A percentile compares a stretch with the other conserved stretches of the same genome.
Conservation (phyloP, 805 yeast genomes). For the Maudiozyma serrabonitensis region DNA sequence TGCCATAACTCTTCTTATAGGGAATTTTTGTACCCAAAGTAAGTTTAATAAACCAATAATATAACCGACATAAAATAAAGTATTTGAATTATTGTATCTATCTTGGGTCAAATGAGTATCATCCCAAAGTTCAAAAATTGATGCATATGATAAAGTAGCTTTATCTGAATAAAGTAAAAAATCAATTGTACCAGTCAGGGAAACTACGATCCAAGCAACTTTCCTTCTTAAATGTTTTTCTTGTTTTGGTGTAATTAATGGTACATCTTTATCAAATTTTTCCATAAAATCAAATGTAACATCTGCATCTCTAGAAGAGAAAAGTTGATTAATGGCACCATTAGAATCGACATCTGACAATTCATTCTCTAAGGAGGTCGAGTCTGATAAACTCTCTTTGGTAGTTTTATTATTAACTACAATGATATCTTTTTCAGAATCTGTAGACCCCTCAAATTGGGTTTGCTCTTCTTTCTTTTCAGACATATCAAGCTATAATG, state of each 20-base stretch:
- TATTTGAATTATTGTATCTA: constrained; percentile 39
- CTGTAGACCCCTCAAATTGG: too few species aligned
- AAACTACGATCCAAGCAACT: constrained; percentile 30
- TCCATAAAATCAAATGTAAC: constrained; percentile 32
- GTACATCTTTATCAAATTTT: constrained; percentile 26
- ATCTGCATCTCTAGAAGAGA: constrained; percentile 33
- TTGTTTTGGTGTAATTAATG: constrained; percentile 35
- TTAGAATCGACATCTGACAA: neutral
- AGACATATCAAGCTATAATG: too few species aligned
- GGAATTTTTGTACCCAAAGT: constrained; percentile 36
- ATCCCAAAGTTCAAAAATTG: constrained; percentile 39
- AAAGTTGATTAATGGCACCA: constrained; percentile 9
- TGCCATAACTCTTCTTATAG: constrained; percentile 33
- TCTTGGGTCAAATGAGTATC: constrained; percentile 37
- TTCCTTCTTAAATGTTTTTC: constrained; percentile 33
- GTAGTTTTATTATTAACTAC: too few species aligned
- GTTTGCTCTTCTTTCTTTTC: too few species aligned
- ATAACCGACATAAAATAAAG: constrained; percentile 46
- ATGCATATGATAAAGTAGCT: constrained; percentile 40
- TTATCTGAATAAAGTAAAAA: constrained; percentile 42
- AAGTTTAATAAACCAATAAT: constrained; percentile 35
- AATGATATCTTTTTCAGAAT: too few species aligned
- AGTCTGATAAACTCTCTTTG: too few species aligned
- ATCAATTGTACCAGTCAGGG: constrained; percentile 33
- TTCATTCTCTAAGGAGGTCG: too few species aligned